Evolutionary conservation across 2,329 filamentous ascomycete genomes (phyloP), one percentile per base, ranked within the genome.

Genomic region (Orbilia brochopaga): DNA sequence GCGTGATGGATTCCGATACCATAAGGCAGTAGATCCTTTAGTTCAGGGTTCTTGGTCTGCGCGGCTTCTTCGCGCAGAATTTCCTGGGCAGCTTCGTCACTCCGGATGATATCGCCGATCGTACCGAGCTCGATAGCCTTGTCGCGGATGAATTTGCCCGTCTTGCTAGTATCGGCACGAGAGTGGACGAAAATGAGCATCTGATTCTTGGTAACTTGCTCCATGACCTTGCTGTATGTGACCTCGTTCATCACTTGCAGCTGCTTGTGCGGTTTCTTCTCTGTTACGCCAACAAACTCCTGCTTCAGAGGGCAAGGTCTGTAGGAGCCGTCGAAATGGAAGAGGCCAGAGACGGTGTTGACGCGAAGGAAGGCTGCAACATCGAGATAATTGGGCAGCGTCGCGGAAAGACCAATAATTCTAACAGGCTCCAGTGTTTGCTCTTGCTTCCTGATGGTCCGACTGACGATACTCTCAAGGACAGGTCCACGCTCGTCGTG

Each of bases 161-260:
- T 99, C 82, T 99, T 99, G 7, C 92, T 92, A 0, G 95, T 99
- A 80, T 99, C 95, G 78, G 99, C 99, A 77, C 94, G 86, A 37
- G 95, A 99, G 79, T 99, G 95, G 4, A 99, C 94, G 78, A 99
- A 99, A 69, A 99, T 96, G 42, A 99, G 86, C 92, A 99, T 97
- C 80, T 99, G 94, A 77, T 99, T 96, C 74, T 90, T 87, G 77
- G 95, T 89, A 69, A 89, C 88, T 5, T 94, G 94, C 80, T 99
- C 94, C 61, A 99, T 86, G 27, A 97, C 92, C 80, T 99, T 99
- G 74, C 88, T 95, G 80, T 99, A 99, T 66, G 92, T 97, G 61
- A 99, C 92, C 76, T 99, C 94, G 78, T 99, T 99, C 94, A 99
- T 99, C 0, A 90, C 95, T 84, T 97, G 97, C 61, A 99, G 83